Conservation (phyloP, 2,329 filamentous ascomycete genomes). For the Helotiales sp. region DNA sequence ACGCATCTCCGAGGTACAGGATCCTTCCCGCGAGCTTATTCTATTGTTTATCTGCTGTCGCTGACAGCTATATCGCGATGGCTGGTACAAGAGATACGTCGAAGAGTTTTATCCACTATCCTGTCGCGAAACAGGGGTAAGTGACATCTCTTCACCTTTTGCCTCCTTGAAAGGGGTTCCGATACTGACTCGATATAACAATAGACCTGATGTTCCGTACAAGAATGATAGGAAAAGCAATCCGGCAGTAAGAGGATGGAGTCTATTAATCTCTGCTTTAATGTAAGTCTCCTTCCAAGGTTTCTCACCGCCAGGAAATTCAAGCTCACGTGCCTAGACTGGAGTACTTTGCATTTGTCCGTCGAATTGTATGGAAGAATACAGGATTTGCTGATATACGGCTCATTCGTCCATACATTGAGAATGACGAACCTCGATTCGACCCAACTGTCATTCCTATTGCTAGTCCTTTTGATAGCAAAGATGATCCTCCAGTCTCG, state of each 20-base stretch:
- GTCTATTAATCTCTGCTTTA: conserved; percentile 12
- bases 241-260: conserved; percentile 18
- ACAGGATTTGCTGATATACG: conserved; percentile 20
- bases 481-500: not conserved
- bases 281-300: conserved; percentile 9
- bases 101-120: conserved; percentile 16
- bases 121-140: conserved; percentile 15
- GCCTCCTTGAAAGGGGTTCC: not conserved
- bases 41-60: no score
- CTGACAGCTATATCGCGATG: no score
- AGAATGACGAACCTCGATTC: conserved; percentile 21
- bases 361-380: conserved; percentile 21
- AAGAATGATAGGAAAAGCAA: conserved; percentile 19
- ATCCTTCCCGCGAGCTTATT: no score
- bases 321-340: conserved; percentile 19
- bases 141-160: not conserved
- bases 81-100: not conserved
- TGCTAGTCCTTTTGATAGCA: conserved; percentile 4
- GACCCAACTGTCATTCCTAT: conserved; percentile 23
- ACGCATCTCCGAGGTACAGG: no score
- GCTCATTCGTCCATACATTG: conserved; percentile 18
- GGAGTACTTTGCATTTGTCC: conserved; percentile 17
- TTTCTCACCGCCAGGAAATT: no score
- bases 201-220: conserved; percentile 21
- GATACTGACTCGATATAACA: conserved; percentile 5